Evolutionary conservation across 1,284 basidiomycete species (phyloP).

Genomic region (Rhodotorula glutinis): DNA sequence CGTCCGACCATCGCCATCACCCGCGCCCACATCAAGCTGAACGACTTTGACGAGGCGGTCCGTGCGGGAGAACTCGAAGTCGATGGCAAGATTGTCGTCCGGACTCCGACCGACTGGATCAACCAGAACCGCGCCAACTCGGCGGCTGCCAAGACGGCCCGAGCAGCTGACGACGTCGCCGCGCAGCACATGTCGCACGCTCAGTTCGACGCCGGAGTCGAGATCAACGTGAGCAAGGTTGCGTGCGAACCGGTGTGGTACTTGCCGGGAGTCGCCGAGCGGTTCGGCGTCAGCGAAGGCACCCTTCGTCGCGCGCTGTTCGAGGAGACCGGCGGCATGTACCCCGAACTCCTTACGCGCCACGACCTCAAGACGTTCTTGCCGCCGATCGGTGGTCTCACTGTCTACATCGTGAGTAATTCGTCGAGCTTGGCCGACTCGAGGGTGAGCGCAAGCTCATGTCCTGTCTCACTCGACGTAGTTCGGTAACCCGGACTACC

Average conservation of each 20-base stretch:
- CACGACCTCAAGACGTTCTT: conserved; percentile 94
- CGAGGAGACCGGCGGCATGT: conserved; percentile 65
- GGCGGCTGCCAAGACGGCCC: conserved; percentile 44
- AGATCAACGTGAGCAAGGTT: conserved; percentile 75
- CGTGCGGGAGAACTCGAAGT: conserved; percentile 66
- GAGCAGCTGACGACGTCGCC: conserved; percentile 56
- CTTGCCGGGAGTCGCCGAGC: conserved; percentile 75
- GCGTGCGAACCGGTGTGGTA: conserved; percentile 72
- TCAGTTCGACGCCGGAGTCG: conserved; percentile 69
- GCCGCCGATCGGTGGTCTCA: conserved; percentile 86
- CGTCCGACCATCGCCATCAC: conserved; percentile 90
- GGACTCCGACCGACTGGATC: conserved; percentile 44
- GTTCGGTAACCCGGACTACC: conserved; percentile 74
- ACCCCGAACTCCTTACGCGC: conserved; percentile 90
- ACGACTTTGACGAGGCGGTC: conserved; percentile 81
- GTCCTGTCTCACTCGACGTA: conserved; percentile 45
- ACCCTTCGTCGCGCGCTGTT: conserved; percentile 83
- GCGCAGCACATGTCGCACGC: conserved; percentile 55
- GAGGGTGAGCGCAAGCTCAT: conserved; percentile 10
- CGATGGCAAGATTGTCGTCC: conserved; percentile 77
- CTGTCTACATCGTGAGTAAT: conserved; percentile 83
- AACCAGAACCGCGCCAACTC: conserved; percentile 46
- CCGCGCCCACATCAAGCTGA: conserved; percentile 75
- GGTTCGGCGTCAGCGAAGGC: conserved; percentile 68
- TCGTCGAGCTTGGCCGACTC: too few species aligned